Conservation (phyloP, 805 yeast genomes). For the Cephaloascus albidus region DNA sequence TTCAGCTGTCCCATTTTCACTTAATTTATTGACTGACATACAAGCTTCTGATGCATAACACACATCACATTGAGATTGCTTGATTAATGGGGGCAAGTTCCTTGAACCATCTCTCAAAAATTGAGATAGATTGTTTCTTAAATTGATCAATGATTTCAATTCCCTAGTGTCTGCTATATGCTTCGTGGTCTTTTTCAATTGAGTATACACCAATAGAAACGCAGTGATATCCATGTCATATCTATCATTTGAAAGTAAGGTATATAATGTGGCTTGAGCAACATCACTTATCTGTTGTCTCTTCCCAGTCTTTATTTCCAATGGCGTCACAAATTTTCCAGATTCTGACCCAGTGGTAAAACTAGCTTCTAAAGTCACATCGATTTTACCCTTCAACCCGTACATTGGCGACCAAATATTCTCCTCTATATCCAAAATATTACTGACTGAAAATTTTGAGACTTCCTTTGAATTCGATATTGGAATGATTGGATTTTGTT, state of each 20-base stretch:
- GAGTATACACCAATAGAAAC: constrained; percentile 69
- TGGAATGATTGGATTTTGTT: constrained; percentile 3
- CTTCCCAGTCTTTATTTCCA: constrained; percentile 86
- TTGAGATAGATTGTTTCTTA: constrained; percentile 62
- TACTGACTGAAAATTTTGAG: constrained; percentile 42
- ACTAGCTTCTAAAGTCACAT: constrained; percentile 69
- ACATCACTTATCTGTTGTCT: constrained; percentile 57
- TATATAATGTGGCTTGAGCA: constrained; percentile 81
- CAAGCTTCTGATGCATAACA: constrained; percentile 53
- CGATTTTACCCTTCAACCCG: constrained; percentile 86
- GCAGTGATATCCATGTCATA: constrained; percentile 61
- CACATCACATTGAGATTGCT: constrained; percentile 46
- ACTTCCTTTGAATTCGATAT: constrained; percentile 14
- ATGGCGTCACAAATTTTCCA: constrained; percentile 55
- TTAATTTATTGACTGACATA: constrained; percentile 52
- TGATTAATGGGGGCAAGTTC: constrained; percentile 44
- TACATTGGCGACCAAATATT: constrained; percentile 84
- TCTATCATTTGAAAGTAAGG: constrained; percentile 69
- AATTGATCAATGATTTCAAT: constrained; percentile 56
- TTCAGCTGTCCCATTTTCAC: constrained; percentile 51
- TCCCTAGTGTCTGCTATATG: constrained; percentile 48
- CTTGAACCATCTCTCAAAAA: constrained; percentile 41
- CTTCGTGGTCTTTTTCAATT: constrained; percentile 41
- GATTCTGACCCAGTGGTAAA: constrained; percentile 20
- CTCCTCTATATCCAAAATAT: constrained; percentile 80